A percentile compares a stretch with the other conserved stretches of the same genome.
Evolutionary conservation across 345 rosid genomes (phyloP).

Genomic region (Salix udensis): DNA sequence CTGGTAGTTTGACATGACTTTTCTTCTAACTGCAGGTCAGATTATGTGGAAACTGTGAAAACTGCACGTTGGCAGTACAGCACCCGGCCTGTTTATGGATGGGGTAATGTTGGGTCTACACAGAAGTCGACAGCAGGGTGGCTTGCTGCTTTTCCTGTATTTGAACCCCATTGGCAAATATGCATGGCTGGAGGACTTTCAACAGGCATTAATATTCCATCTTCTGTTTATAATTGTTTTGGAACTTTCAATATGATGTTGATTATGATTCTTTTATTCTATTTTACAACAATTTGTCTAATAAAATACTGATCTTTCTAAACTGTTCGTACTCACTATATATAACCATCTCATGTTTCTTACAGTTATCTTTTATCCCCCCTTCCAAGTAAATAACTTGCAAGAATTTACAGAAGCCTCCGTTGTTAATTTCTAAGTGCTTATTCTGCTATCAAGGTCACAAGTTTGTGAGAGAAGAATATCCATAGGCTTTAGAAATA

Average conservation of each 20-base stretch:
- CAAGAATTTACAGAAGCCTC: neutral
- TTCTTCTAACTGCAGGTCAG: constrained; percentile 51
- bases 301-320: no score
- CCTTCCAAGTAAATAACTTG: neutral
- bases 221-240: constrained; percentile 16
- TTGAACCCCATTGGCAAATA: constrained; percentile 99
- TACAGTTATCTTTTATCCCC: neutral
- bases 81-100: constrained; percentile 85
- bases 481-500: neutral
- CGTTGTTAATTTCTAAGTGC: neutral
- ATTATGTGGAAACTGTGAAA: constrained; percentile 59
- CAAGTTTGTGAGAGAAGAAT: neutral
- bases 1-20: constrained; percentile 8
- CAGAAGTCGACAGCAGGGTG: constrained; percentile 97
- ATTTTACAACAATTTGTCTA: no score
- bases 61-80: constrained; percentile 93
- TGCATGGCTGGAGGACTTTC: constrained; percentile 99
- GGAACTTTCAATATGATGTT: neutral
- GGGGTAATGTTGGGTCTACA: constrained; percentile 77
- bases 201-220: constrained; percentile 50
- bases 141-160: constrained; percentile 94
- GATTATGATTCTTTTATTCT: no score
- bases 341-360: neutral
- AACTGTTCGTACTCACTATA: no score
- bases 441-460: neutral